Evolutionary conservation across 208 protist genomes (phyloP).

Genomic region (Leishmania gerbilli): DNA sequence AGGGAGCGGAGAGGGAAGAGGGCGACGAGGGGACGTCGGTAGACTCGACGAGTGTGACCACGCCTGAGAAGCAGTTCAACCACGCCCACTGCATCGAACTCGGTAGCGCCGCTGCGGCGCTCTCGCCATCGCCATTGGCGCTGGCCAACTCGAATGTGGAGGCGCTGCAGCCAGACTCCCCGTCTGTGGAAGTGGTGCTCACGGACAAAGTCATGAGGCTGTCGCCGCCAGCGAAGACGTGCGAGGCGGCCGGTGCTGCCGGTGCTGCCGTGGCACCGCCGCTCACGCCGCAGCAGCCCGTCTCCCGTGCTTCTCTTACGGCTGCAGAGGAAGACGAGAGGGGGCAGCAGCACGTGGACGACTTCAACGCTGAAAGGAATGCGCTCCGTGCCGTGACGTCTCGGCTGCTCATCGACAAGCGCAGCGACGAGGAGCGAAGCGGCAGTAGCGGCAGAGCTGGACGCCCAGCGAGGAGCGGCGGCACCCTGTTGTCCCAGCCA

Average conservation of each 20-base stretch:
- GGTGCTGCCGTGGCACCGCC: neutral
- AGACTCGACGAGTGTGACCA: conserved; percentile 12
- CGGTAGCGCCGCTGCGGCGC: neutral
- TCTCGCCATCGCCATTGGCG: neutral
- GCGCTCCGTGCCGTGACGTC: neutral
- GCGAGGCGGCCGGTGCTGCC: neutral
- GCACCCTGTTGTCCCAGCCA: neutral
- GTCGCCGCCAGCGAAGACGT: neutral
- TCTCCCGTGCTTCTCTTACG: neutral
- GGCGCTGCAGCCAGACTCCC: neutral
- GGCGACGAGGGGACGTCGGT: conserved; percentile 1
- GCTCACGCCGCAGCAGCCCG: neutral
- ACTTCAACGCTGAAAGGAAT: neutral
- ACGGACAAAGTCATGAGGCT: conserved; percentile 20
- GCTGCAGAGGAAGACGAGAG: neutral
- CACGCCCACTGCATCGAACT: neutral
- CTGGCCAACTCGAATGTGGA: neutral
- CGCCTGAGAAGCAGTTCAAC: conserved; percentile 26
- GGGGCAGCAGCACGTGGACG: neutral
- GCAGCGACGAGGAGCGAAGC: neutral
- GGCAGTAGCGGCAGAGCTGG: neutral
- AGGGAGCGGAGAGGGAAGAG: neutral
- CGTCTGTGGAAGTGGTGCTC: conserved; percentile 10
- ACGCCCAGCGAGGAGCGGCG: neutral
- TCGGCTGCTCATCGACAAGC: neutral